Evolutionary conservation across 73 alveolate genomes (phyloP), one percentile per base, ranked within the genome.

Genomic region (Paramecium pentaurelia): DNA sequence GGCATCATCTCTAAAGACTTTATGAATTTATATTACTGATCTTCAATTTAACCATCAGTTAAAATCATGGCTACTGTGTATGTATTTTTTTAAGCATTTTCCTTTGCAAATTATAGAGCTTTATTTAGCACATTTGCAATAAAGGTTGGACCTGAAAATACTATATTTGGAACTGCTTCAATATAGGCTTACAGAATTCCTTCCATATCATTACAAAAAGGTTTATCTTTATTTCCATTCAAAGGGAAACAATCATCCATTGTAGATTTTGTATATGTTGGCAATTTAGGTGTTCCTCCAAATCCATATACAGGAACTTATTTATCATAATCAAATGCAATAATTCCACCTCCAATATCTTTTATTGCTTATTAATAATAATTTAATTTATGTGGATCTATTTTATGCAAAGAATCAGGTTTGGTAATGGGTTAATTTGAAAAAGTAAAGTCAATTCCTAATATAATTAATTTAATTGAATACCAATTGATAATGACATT

Each of bases 41-140:
- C 95, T 30, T 83, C 87, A n/a, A 92, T 92, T 14, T 59, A 75
- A 6, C 95, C 95, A 58, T 92, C 95, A 6, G 95, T 92, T 11
- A 92, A 22, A 22, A 92, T 36, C 86, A 92, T 68, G 25, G 45
- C 32, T 14, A 92, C 95, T 70, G 84, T 59, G 18, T 80, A 92
- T 28, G 54, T 86, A 18, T 80, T 68, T 20, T 59, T 40, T 34
- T 89, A 2, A 3, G 73, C 71, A 80, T 80, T 80, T 36, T 80
- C 73, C n/a, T 28, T n/a, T 25, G 58, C 91, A 45, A 80, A 42
- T 44, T 80, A 9, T 2, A 20, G 14, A 10, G 77, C 77, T 44
- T 22, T 27, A 9, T 49, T 47, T 80, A 80, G 16, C 0, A 80
- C 58, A 28, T 80, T 80, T 80, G 91, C 49, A 32, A 80, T 44